These are phyloP conservation scores for Mycena sanguinolenta DNA, from an alignment of 768 basidiomycete genomes.

Conservation along the genomic window DNA sequence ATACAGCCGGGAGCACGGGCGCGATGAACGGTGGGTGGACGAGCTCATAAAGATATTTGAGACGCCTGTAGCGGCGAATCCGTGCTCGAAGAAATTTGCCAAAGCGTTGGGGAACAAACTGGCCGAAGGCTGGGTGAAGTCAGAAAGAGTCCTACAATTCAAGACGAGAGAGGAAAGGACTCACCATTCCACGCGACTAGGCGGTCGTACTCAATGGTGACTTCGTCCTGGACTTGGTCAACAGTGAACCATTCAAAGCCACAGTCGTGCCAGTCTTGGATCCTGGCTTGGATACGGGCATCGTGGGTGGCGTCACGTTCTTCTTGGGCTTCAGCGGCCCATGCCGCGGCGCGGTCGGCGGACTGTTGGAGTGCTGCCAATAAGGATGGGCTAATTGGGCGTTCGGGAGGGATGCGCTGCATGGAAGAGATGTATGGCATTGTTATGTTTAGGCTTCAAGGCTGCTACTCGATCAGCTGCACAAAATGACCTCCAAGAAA, in stretches of 20 bases:
- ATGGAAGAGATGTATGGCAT: neutral
- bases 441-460: too few relatives aligned
- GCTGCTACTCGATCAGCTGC: too few relatives aligned
- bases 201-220: too few relatives aligned
- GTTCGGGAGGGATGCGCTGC: too few relatives aligned
- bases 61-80: neutral
- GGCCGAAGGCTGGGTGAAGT: neutral
- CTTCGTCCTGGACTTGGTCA: too few relatives aligned
- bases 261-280: too few relatives aligned
- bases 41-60: neutral
- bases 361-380: neutral
- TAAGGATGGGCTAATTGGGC: too few relatives aligned
- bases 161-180: too few relatives aligned
- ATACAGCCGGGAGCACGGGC: too few relatives aligned
- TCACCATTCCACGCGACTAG: neutral
- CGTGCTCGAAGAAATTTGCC: neutral
- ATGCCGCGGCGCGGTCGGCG: neutral
- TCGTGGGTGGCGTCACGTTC: neutral
- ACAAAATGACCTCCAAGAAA: too few relatives aligned
- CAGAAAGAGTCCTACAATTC: neutral
- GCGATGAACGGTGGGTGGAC: neutral
- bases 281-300: too few relatives aligned
- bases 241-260: too few relatives aligned
- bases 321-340: neutral
- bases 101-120: neutral